Base-by-base conservation (phyloP, 495 filamentous ascomycete species). In the Aspergillus biplanus region DNA sequence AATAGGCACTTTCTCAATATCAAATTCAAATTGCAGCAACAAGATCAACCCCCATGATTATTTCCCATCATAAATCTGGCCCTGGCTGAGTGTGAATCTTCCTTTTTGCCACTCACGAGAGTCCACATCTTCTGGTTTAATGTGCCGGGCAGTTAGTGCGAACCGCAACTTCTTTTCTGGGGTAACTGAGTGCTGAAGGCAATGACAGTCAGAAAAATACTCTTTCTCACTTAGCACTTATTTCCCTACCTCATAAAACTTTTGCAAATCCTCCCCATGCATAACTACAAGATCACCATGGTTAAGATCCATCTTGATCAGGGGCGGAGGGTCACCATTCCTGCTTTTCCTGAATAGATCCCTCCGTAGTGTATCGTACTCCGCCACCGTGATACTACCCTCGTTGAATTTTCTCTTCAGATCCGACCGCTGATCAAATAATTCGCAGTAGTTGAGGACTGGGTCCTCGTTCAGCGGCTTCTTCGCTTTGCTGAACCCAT, bases 271-370 rank as follows among this genome's bases (percentile, higher is more conserved):
- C 0, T 76, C 76, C 0, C 92, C 92, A 67, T 92, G 85, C 93
- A 96, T 96, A 3, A 96, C 81, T 32, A 96, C 82, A 50, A 93
- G 80, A 68, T 96, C 92, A 0, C 93, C 93, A 70, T 96, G 93
- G 34, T 83, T 71, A 34, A 96, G 80, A 1, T 73, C 66, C 53
- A 78, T 68, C n/a, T 70, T 73, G 15, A 83, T 67, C 6, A 61
- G 44, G 5, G 63, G 60, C 1, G 68, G 49, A 5, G 69, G 58
- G 39, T 67, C 67, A 32, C 62, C 52, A 12, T 57, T 62, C 46
- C 54, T 71, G 65, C 33, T 58, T 0, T 53, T 58, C 33, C 32
- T 59, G 15, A 53, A 50, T 1, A 72, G 18, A 1, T 64, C 37
- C 11, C 35, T 37, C 3, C 66, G 71, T 12, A 52, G 54, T 13